phyloP scores from a whole-genome alignment of 495 filamentous ascomycete genomes.

The Oidiodendron maius region DNA sequence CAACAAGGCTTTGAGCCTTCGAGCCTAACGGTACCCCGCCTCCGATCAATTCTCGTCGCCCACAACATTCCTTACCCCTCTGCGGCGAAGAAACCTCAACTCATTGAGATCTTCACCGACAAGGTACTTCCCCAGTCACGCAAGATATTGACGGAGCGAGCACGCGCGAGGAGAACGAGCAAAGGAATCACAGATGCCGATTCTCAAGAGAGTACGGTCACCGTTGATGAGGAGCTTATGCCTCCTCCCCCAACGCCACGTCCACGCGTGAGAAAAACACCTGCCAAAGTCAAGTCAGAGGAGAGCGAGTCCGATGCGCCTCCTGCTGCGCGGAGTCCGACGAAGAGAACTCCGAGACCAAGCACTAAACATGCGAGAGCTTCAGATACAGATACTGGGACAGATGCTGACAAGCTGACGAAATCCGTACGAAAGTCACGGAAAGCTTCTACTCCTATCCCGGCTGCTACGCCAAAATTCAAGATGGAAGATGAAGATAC shows the following conservation, averaged over 20 bases:
- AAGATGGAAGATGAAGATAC: constrained; percentile 39
- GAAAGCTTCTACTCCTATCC: constrained; percentile 26
- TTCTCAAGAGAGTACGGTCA: constrained; percentile 32
- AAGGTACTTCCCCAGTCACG: constrained; percentile 71
- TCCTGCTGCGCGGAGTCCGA: constrained; percentile 32
- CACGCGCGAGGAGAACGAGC: constrained; percentile 71
- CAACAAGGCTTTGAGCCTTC: constrained; percentile 76
- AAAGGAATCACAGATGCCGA: constrained; percentile 78
- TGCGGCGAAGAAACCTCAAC: constrained; percentile 79
- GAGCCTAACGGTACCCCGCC: constrained; percentile 73
- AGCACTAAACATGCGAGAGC: constrained; percentile 36
- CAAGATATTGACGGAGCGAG: constrained; percentile 66
- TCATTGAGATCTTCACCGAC: constrained; percentile 76
- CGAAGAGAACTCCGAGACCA: constrained; percentile 45
- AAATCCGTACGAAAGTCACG: constrained; percentile 16
- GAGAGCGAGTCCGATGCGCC: constrained; percentile 37
- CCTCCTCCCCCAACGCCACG: constrained; percentile 34
- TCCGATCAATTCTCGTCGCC: constrained; percentile 83
- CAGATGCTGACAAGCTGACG: constrained; percentile 43
- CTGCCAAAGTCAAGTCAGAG: constrained; percentile 39
- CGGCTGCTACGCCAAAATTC: constrained; percentile 15
- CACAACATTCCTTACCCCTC: constrained; percentile 81
- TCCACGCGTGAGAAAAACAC: constrained; percentile 40
- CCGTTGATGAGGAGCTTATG: constrained; percentile 37
- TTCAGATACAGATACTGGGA: constrained; percentile 27